Conservation (phyloP, 768 basidiomycete genomes). For the Amanita pseudoporphyria region DNA sequence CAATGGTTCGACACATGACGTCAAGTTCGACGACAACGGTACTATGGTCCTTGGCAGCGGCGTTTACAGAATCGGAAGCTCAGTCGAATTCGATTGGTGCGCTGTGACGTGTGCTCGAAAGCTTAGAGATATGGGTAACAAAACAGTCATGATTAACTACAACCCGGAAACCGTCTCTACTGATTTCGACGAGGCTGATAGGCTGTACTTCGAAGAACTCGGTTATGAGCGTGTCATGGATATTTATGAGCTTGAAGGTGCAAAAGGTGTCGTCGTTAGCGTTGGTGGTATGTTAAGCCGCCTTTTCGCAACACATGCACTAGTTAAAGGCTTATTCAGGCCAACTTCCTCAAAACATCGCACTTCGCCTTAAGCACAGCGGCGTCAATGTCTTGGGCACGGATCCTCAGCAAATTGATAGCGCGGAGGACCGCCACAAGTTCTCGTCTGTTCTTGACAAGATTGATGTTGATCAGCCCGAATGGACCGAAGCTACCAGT, state of each 20-base stretch:
- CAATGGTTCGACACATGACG: conserved; percentile 93
- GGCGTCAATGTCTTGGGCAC: conserved; percentile 95
- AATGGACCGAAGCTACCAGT: conserved; percentile 87
- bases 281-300: conserved; percentile 68
- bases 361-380: conserved; percentile 83
- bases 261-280: conserved; percentile 91
- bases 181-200: conserved; percentile 98
- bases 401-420: conserved; percentile 91
- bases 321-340: conserved; percentile 33
- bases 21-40: conserved; percentile 91
- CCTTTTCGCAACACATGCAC: not conserved
- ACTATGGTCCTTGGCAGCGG: conserved; percentile 99
- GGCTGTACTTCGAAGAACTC: conserved; percentile 97
- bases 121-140: conserved; percentile 85
- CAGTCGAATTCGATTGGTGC: conserved; percentile 99
- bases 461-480: conserved; percentile 94
- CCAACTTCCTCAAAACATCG: conserved; percentile 98
- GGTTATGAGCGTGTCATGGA: conserved; percentile 99
- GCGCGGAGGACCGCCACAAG: conserved; percentile 97
- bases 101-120: conserved; percentile 97
- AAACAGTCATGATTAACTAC: conserved; percentile 99
- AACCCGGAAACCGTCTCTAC: conserved; percentile 99
- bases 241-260: conserved; percentile 93
- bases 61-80: conserved; percentile 96
- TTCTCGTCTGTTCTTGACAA: conserved; percentile 95